Percentiles rank a stretch among this genome's conserved stretches.
phyloP scores from a whole-genome alignment of 306 rosid species.

The Hippophae gyantsensis region DNA sequence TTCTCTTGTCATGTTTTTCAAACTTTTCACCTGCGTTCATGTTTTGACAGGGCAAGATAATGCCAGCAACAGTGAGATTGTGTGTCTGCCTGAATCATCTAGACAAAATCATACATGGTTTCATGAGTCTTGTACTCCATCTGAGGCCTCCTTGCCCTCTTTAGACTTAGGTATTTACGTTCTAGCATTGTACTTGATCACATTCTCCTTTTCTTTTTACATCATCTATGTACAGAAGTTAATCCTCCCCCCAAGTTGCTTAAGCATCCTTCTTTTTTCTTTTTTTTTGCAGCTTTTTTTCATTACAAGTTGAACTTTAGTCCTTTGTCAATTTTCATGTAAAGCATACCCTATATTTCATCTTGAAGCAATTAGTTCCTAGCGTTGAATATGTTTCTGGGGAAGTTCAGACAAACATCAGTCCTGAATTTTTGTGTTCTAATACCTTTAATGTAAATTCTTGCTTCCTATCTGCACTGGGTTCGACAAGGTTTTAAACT shows the following conservation, averaged over 20 bases:
- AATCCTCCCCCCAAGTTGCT: background rate
- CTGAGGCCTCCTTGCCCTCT: constrained; percentile 12
- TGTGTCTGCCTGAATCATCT: constrained; percentile 19
- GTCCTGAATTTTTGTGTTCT: no score
- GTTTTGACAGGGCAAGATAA: constrained; percentile 21
- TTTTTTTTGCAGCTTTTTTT: background rate
- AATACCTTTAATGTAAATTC: no score
- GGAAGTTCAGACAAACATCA: no score
- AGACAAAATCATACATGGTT: constrained; percentile 14
- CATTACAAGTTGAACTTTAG: no score
- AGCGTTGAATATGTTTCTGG: no score
- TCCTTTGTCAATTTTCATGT: no score
- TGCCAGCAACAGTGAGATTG: constrained; percentile 16
- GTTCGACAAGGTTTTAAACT: no score
- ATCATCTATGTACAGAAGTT: background rate
- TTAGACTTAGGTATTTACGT: constrained; percentile 15
- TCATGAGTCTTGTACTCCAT: constrained; percentile 15
- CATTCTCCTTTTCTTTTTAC: background rate
- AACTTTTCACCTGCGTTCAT: constrained; percentile 11
- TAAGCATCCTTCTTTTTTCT: background rate
- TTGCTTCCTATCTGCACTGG: no score
- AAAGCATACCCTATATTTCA: no score
- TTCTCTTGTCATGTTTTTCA: background rate
- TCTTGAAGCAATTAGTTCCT: no score
- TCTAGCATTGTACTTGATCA: background rate